These are phyloP conservation scores for Hypoxylon intermedium DNA, from an alignment of 495 filamentous ascomycete genomes.

Conservation along the genomic window DNA sequence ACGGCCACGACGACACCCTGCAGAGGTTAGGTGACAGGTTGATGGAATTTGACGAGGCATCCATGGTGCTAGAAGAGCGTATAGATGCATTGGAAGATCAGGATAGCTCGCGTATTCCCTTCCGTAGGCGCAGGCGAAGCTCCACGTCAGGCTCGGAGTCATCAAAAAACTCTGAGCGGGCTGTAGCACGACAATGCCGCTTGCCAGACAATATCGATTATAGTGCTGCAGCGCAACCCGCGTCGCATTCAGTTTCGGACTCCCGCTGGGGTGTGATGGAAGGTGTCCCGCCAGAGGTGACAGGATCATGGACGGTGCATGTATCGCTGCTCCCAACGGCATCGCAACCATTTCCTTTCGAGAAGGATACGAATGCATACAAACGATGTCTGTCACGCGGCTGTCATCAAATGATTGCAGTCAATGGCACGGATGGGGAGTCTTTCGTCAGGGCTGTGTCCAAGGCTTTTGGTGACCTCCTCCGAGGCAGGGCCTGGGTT, in stretches of 20 bases:
- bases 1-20: constrained; percentile 49
- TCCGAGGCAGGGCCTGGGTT: constrained; percentile 58
- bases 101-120: constrained; percentile 23
- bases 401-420: constrained; percentile 59
- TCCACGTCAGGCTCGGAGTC: constrained; percentile 42
- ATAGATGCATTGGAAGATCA: constrained; percentile 55
- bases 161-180: constrained; percentile 30
- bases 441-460: constrained; percentile 56
- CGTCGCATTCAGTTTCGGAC: constrained; percentile 14
- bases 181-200: constrained; percentile 18
- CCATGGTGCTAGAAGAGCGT: constrained; percentile 59
- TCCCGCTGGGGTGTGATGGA: constrained; percentile 11
- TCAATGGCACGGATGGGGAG: constrained; percentile 54
- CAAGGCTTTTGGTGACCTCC: constrained; percentile 56
- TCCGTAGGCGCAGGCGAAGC: constrained; percentile 36
- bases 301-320: constrained; percentile 61
- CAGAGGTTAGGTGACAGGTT: constrained; percentile 52
- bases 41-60: constrained; percentile 58
- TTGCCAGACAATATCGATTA: constrained; percentile 1
- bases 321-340: constrained; percentile 61
- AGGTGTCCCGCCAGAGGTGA: constrained; percentile 19
- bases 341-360: constrained; percentile 62
- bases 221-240: constrained; percentile 15
- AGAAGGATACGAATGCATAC: constrained; percentile 65
- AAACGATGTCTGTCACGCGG: constrained; percentile 64